Base-by-base conservation (phyloP, 202 grass and related monocot genomes). In the Carex sylvatica region DNA sequence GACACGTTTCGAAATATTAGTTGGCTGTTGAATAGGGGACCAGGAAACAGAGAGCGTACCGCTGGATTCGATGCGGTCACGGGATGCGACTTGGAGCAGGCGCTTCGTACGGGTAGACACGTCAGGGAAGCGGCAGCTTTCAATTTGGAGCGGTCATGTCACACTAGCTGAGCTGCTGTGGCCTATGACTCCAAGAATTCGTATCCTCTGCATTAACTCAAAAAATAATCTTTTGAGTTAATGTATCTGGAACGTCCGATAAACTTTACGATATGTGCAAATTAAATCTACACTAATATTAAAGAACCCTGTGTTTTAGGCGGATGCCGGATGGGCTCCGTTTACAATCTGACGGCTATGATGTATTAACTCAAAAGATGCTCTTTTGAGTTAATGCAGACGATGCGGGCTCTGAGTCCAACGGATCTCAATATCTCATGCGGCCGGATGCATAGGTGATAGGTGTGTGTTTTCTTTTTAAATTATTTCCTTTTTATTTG, bases 1-100 rank as follows among this genome's bases (percentile, higher is more conserved):
- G 73, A 77, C 52, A 77, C 73, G 52, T 77, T 77, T 77, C 73
- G 73, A 58, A n/a, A 35, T 7, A 58, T 2, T 77, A 77, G 52
- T 35, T 18, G 73, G 3, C 4, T 19, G 9, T 76, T 10, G 42
- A 46, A 10, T 9, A 9, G 9, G 7, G 42, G 42, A 46, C 9
- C 42, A 46, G 42, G 14, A 7, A 52, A 30, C 71, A 75, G 71
- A 55, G 71, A 18, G 3, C 3, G 73, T 35, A 58, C 24, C 49
- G 22, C 14, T 33, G 23, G 52, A 36, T 77, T 58, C 6, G 7
- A 77, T 77, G 16, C 52, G 73, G 52, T 75, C 73, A 76, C 22
- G 2, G 24, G 28, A n/a, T 35, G 6, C 38, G 38, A 40, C 38
- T 7, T 40, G 49, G 72, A 51, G 6, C 24, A 75, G 24, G 46